Percentiles rank a stretch among this genome's conserved stretches.
Conservation (phyloP, 1,139 yeast genomes). For the Suzukiozyma palmioleophila region DNA sequence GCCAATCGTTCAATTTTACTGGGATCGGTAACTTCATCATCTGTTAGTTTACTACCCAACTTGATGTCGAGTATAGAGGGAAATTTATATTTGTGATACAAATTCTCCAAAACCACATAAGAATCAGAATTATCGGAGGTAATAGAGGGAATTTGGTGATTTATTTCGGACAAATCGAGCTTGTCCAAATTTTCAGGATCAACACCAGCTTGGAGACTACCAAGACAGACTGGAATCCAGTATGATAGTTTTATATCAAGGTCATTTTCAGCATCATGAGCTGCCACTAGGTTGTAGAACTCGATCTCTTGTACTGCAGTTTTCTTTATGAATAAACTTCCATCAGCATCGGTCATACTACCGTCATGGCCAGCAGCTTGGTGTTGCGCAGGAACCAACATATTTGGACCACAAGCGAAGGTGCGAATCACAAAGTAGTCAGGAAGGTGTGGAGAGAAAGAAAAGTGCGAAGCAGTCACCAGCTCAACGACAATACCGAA, state of each 20-base stretch:
- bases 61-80: conserved; percentile 85
- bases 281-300: conserved; percentile 47
- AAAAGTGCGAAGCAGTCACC: no score
- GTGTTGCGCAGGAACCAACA: conserved; percentile 21
- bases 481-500: no score
- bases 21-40: conserved; percentile 44
- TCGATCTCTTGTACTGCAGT: conserved; percentile 60
- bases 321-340: conserved; percentile 69
- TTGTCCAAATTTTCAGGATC: conserved; percentile 3
- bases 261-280: conserved; percentile 11
- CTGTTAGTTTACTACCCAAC: conserved; percentile 69
- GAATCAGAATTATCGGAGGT: conserved; percentile 11
- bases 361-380: conserved; percentile 94
- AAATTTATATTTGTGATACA: conserved; percentile 51
- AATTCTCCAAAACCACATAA: conserved; percentile 71
- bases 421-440: no score
- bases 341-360: conserved; percentile 51
- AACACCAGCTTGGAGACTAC: conserved; percentile 32
- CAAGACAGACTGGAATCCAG: conserved; percentile 50
- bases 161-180: background rate
- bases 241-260: conserved; percentile 33
- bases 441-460: no score
- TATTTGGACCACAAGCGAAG: background rate
- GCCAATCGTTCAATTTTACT: conserved; percentile 63
- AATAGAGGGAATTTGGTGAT: background rate